phyloP scores from a whole-genome alignment of 352 stramenopile species.

The Phytophthora lateralis region DNA sequence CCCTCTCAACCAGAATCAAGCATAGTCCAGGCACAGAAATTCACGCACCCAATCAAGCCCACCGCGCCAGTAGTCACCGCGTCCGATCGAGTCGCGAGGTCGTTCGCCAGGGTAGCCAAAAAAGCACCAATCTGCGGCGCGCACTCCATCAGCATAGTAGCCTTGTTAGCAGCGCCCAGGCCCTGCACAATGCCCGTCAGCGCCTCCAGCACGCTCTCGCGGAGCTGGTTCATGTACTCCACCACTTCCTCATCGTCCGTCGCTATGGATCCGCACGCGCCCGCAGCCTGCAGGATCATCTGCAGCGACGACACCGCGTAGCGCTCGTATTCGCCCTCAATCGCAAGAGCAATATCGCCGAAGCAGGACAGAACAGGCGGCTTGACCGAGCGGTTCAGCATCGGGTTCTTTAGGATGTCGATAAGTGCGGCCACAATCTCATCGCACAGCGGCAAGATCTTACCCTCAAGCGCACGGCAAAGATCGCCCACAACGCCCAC shows the following conservation, averaged over 20 bases:
- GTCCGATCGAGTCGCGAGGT: conserved; percentile 83
- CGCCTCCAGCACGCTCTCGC: conserved; percentile 95
- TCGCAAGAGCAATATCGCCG: conserved; percentile 96
- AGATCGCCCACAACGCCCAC: conserved; percentile 96
- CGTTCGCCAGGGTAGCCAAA: conserved; percentile 84
- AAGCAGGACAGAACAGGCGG: conserved; percentile 96
- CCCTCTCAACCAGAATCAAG: background rate
- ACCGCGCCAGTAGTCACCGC: conserved; percentile 92
- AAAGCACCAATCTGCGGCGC: conserved; percentile 90
- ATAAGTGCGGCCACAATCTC: conserved; percentile 95
- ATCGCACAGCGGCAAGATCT: conserved; percentile 94
- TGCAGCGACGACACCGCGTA: conserved; percentile 84
- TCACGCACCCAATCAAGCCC: conserved; percentile 85
- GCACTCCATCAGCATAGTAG: conserved; percentile 83
- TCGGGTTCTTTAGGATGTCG: conserved; percentile 94
- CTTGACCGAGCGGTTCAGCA: conserved; percentile 95
- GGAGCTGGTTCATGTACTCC: conserved; percentile 97
- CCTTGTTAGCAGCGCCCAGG: conserved; percentile 90
- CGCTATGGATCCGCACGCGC: conserved; percentile 82
- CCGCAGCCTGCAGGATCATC: conserved; percentile 89
- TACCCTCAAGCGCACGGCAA: conserved; percentile 91
- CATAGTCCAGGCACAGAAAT: background rate
- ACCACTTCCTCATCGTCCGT: conserved; percentile 98
- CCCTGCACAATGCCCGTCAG: conserved; percentile 97
- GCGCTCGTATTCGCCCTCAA: conserved; percentile 92